These are phyloP conservation scores for Cornus florida DNA, from an alignment of 148 eudicot genomes.

Conservation along the genomic window DNA sequence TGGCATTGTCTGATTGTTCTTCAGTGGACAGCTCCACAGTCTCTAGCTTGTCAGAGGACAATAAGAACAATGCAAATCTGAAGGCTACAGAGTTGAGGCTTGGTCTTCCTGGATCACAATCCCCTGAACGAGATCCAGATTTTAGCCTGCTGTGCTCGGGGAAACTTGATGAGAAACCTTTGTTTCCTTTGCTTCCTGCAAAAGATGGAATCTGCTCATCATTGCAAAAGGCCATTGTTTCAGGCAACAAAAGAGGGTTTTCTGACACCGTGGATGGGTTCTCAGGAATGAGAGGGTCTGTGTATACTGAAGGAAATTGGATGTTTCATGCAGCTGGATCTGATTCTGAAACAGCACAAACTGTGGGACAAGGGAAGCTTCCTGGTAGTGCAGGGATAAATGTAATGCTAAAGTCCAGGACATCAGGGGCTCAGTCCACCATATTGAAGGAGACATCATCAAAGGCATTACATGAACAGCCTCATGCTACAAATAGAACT, in stretches of 20 bases:
- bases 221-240: conserved; percentile 49
- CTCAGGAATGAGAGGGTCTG: conserved; percentile 33
- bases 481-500: conserved; percentile 23
- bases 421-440: conserved; percentile 37
- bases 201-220: conserved; percentile 50
- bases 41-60: conserved; percentile 51
- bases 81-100: conserved; percentile 93
- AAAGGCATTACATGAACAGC: conserved; percentile 43
- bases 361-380: conserved; percentile 43
- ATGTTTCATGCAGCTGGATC: conserved; percentile 40
- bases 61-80: conserved; percentile 56
- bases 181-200: conserved; percentile 79
- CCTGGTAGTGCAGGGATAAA: conserved; percentile 29
- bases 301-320: conserved; percentile 49
- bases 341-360: conserved; percentile 37
- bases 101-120: conserved; percentile 91
- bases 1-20: conserved; percentile 81
- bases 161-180: conserved; percentile 74
- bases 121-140: conserved; percentile 69
- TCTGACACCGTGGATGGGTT: conserved; percentile 58
- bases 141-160: conserved; percentile 39
- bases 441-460: conserved; percentile 32
- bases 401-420: conserved; percentile 30
- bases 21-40: conserved; percentile 76
- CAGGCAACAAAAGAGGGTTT: conserved; percentile 87